These are phyloP conservation scores for Gymnopus androsaceus DNA, from an alignment of 1,284 basidiomycete genomes.

Conservation along the genomic window DNA sequence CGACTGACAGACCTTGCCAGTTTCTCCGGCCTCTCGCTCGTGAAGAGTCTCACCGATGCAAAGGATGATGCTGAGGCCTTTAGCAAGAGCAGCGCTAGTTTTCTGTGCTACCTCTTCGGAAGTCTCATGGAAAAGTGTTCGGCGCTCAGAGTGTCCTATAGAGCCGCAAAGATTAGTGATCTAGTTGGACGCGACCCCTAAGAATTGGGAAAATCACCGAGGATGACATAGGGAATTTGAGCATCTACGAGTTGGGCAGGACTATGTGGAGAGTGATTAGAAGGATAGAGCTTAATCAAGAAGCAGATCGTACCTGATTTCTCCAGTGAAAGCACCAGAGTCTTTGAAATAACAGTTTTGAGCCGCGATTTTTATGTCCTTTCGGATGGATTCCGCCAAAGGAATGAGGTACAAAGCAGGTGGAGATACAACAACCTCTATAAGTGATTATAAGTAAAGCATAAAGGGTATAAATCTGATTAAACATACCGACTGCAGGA, in stretches of 20 bases:
- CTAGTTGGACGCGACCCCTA: not conserved
- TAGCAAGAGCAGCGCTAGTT: conserved; percentile 79
- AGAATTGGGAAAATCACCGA: conserved; percentile 55
- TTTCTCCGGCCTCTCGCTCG: conserved; percentile 84
- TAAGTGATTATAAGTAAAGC: conserved; percentile 3
- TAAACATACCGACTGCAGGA: conserved; percentile 60
- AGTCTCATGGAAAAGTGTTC: conserved; percentile 89
- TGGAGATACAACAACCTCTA: conserved; percentile 91
- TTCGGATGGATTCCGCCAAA: conserved; percentile 58
- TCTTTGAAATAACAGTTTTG: conserved; percentile 91
- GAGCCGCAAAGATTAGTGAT: too few relatives aligned
- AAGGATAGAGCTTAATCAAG: not conserved
- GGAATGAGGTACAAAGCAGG: conserved; percentile 86
- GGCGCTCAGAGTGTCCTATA: conserved; percentile 91
- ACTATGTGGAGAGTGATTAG: conserved; percentile 38
- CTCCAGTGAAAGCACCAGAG: conserved; percentile 94
- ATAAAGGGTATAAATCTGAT: not conserved
- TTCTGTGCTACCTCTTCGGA: conserved; percentile 86
- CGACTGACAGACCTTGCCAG: conserved; percentile 77
- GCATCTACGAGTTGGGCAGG: conserved; percentile 85
- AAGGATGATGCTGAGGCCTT: conserved; percentile 85
- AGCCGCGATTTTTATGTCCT: conserved; percentile 78
- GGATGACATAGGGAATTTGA: conserved; percentile 88
- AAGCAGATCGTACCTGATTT: conserved; percentile 68
- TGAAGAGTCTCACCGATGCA: conserved; percentile 95